Evolutionary conservation across 768 basidiomycete species (phyloP).

Genomic region (Boletus reticuloceps): DNA sequence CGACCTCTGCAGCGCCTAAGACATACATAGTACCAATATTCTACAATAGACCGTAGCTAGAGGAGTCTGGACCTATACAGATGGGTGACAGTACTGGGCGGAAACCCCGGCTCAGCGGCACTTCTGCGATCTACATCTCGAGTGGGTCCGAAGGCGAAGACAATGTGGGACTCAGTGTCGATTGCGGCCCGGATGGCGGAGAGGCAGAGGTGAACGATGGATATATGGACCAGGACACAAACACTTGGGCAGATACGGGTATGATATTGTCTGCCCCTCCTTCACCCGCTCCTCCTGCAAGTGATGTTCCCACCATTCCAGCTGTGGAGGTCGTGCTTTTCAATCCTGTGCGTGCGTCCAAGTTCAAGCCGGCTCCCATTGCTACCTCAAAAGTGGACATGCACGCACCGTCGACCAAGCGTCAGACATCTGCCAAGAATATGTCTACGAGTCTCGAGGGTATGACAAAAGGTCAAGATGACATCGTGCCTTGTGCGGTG

Average conservation of each 20-base stretch:
- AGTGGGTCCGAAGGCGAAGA: constrained; percentile 27
- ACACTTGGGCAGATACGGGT: constrained; percentile 16
- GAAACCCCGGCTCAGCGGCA: constrained; percentile 9
- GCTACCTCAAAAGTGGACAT: background rate
- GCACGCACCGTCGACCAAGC: background rate
- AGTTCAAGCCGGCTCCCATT: constrained; percentile 17
- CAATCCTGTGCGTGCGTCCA: constrained; percentile 8
- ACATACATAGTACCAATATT: too few species aligned
- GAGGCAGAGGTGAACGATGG: background rate
- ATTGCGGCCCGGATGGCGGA: background rate
- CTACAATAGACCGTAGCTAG: background rate
- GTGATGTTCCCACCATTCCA: background rate
- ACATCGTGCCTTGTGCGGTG: background rate
- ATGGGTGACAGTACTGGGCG: background rate
- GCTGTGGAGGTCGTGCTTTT: background rate
- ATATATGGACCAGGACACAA: constrained; percentile 1
- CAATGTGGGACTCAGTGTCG: background rate
- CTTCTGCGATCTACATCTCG: constrained; percentile 24
- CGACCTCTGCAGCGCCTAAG: too few species aligned
- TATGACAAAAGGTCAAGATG: background rate
- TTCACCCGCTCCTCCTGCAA: constrained; percentile 1
- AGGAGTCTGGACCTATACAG: too few species aligned
- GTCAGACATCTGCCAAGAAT: background rate
- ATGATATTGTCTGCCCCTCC: constrained; percentile 29
- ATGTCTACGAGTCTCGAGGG: background rate